Percentiles rank a stretch among this genome's conserved stretches.
Conservation (phyloP, 2,329 filamentous ascomycete genomes). For the Lachnellula arida region DNA sequence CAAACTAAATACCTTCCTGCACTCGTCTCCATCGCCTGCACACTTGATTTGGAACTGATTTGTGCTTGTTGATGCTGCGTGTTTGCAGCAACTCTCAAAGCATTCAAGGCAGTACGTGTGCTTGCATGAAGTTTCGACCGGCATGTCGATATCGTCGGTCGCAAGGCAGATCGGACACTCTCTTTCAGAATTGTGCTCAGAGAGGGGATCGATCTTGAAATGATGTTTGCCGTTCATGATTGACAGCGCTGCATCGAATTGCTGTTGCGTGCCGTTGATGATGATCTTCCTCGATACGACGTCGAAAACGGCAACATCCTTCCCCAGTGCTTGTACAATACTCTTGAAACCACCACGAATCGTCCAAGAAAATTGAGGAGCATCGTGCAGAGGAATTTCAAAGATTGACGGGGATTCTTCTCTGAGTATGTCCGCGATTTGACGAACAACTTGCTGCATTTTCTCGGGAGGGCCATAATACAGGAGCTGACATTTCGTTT, state of each 20-base stretch:
- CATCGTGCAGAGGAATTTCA: constrained; percentile 12
- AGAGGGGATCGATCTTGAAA: constrained; percentile 4
- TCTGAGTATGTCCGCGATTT: constrained; percentile 14
- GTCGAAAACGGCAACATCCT: constrained; percentile 17
- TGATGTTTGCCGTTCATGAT: constrained; percentile 12
- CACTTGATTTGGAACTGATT: constrained; percentile 18
- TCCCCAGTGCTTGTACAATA: constrained; percentile 16
- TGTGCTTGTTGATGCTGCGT: constrained; percentile 13
- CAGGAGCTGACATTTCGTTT: constrained; percentile 20
- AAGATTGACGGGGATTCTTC: constrained; percentile 12
- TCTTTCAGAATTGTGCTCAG: background rate
- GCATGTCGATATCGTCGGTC: constrained; percentile 15
- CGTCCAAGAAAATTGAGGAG: constrained; percentile 18
- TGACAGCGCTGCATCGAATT: constrained; percentile 17
- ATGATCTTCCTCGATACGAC: constrained; percentile 18
- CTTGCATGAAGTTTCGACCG: constrained; percentile 18
- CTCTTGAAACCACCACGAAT: constrained; percentile 18
- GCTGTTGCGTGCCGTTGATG: constrained; percentile 15
- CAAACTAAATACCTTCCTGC: constrained; percentile 18
- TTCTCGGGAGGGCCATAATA: constrained; percentile 23
- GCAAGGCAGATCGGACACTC: constrained; percentile 23
- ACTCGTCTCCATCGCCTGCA: constrained; percentile 17
- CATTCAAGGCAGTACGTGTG: constrained; percentile 22
- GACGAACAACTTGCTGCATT: constrained; percentile 12
- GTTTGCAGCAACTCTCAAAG: constrained; percentile 18